Evolutionary conservation across 768 basidiomycete species (phyloP).

Genomic region (Hygrocybe coccinea): DNA sequence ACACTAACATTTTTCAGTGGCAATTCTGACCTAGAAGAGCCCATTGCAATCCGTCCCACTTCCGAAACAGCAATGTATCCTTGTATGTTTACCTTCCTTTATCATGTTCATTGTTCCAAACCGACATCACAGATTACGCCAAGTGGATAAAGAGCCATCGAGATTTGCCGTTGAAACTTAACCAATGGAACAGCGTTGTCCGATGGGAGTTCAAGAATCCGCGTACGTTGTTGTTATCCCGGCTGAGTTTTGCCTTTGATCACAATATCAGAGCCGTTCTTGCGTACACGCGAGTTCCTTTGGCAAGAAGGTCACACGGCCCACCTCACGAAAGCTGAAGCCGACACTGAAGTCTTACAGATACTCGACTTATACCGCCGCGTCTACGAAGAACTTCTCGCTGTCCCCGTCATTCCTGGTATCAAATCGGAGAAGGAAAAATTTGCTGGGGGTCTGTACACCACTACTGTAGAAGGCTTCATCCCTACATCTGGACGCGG

Average conservation of each 20-base stretch:
- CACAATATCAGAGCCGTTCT: conserved; percentile 77
- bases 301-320: conserved; percentile 99
- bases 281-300: conserved; percentile 98
- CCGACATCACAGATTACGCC: conserved; percentile 69
- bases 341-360: conserved; percentile 84
- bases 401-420: conserved; percentile 94
- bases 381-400: conserved; percentile 94
- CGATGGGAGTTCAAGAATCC: conserved; percentile 99
- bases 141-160: conserved; percentile 99
- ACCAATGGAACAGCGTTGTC: conserved; percentile 99
- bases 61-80: conserved; percentile 99
- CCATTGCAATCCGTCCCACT: conserved; percentile 95
- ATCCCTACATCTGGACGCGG: conserved; percentile 95
- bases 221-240: conserved; percentile 45
- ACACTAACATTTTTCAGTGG: conserved; percentile 48
- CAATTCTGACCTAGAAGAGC: conserved; percentile 89
- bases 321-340: conserved; percentile 81
- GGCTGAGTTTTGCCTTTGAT: too few species aligned
- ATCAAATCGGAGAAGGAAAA: conserved; percentile 99
- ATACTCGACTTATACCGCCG: conserved; percentile 95
- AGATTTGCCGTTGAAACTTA: conserved; percentile 93
- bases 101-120: background rate
- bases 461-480: conserved; percentile 97
- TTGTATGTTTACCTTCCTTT: conserved; percentile 46
- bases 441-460: conserved; percentile 96